Conservation (phyloP, 148 eudicot genomes). For the Persicaria maculosa region DNA sequence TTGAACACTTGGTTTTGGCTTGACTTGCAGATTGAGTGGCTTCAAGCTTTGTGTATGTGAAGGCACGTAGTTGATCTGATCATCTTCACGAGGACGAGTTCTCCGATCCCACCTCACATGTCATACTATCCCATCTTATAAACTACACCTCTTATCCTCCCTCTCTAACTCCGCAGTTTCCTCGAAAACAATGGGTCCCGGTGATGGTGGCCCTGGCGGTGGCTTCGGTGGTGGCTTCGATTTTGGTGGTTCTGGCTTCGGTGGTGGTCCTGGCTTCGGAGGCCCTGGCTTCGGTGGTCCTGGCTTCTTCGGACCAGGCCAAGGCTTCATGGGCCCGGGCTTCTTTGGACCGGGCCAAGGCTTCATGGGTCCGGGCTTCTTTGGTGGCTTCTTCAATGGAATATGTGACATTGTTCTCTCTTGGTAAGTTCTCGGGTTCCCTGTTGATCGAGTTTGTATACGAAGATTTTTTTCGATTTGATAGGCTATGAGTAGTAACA, state of each 20-base stretch:
- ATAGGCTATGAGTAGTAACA: too few species aligned
- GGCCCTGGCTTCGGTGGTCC: conserved; percentile 15
- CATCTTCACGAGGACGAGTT: background rate
- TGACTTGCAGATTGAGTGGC: too few species aligned
- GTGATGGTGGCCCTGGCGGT: conserved; percentile 8
- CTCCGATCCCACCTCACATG: background rate
- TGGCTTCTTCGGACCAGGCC: background rate
- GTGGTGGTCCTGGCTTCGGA: conserved; percentile 10
- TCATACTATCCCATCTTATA: background rate
- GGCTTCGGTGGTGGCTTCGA: conserved; percentile 17
- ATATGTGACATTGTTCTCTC: conserved; percentile 15
- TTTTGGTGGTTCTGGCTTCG: background rate
- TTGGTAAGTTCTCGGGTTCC: conserved; percentile 7
- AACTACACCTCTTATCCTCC: background rate
- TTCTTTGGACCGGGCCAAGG: conserved; percentile 6
- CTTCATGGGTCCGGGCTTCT: conserved; percentile 20
- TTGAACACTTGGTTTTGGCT: too few species aligned
- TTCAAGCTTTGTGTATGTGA: too few species aligned
- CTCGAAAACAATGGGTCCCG: background rate
- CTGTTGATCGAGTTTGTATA: background rate
- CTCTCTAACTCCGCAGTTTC: background rate
- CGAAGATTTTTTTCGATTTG: too few species aligned
- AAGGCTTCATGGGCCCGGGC: background rate
- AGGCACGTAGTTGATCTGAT: too few species aligned
- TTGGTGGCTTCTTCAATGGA: conserved; percentile 22